These are phyloP conservation scores for Taxillus chinensis DNA, from an alignment of 164 flowering plant species.

Conservation along the genomic window DNA sequence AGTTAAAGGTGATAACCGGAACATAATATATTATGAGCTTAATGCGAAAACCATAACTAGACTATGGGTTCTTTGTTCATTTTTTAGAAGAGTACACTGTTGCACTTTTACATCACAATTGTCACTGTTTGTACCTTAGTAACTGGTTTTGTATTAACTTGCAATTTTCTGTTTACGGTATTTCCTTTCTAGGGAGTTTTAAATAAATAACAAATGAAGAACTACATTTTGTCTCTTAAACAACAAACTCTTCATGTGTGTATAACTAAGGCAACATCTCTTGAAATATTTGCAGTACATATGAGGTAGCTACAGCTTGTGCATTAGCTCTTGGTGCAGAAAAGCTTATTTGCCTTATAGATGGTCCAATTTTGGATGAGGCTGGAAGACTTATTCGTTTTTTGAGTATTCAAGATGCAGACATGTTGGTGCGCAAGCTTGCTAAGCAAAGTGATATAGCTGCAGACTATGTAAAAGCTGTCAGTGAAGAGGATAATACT, in stretches of 20 bases:
- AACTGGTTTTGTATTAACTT: too few species aligned
- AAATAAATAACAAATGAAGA: too few species aligned
- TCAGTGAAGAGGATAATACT: conserved; percentile 39
- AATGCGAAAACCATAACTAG: too few species aligned
- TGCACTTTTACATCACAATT: too few species aligned
- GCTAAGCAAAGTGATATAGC: conserved; percentile 92
- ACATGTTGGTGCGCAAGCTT: conserved; percentile 58
- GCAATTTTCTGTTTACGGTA: too few species aligned
- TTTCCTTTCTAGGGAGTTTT: too few species aligned
- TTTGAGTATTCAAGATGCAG: conserved; percentile 85
- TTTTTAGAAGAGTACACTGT: too few species aligned
- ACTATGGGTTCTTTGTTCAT: too few species aligned
- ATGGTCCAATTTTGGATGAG: conserved; percentile 90
- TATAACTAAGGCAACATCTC: conserved; percentile 1
- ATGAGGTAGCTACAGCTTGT: conserved; percentile 98
- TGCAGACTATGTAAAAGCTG: conserved; percentile 92
- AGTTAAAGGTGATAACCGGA: too few species aligned
- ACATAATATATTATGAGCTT: too few species aligned
- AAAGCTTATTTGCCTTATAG: conserved; percentile 86
- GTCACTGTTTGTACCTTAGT: too few species aligned
- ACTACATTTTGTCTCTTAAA: too few species aligned
- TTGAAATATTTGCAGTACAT: conserved; percentile 54
- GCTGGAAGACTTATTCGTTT: conserved; percentile 63
- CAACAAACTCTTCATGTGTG: not conserved
- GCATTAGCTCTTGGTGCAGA: conserved; percentile 95